phyloP scores from a whole-genome alignment of 1,284 basidiomycete genomes.

The Moesziomyces antarcticus region DNA sequence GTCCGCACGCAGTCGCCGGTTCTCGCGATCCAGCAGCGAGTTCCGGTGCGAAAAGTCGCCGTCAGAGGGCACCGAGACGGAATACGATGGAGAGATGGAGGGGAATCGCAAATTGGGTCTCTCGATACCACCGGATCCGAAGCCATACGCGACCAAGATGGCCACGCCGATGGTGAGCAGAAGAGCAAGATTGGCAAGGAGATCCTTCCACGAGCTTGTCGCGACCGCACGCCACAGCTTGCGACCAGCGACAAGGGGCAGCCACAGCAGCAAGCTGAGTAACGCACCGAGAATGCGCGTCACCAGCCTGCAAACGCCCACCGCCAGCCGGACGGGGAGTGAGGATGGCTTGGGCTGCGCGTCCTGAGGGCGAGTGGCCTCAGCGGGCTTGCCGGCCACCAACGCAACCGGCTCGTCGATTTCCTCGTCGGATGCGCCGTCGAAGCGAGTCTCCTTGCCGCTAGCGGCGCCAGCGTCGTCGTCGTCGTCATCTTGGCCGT shows the following conservation, averaged over 20 bases:
- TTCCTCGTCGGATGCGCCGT: slow-evolving; percentile 24
- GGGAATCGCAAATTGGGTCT: slow-evolving; percentile 1
- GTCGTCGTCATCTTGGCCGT: slow-evolving; percentile 1
- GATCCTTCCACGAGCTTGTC: not conserved
- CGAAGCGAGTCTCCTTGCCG: slow-evolving; percentile 46
- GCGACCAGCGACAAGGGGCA: slow-evolving; percentile 1
- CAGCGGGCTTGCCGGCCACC: not conserved
- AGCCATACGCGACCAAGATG: not conserved
- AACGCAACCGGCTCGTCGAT: not conserved
- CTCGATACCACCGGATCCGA: not conserved
- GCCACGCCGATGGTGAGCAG: slow-evolving; percentile 2
- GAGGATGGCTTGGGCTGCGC: not conserved
- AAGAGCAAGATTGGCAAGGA: not conserved
- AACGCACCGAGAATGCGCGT: not conserved
- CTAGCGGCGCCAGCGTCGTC: slow-evolving; percentile 29
- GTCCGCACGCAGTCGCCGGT: slow-evolving; percentile 28
- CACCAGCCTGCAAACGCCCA: not conserved
- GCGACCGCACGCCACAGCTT: not conserved
- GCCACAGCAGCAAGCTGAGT: slow-evolving; percentile 1
- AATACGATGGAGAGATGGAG: not conserved
- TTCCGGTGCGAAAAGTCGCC: not conserved
- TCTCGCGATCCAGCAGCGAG: slow-evolving; percentile 28
- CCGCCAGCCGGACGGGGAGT: not conserved
- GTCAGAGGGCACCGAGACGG: not conserved
- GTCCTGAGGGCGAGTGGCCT: not conserved